phyloP scores from a whole-genome alignment of 495 filamentous ascomycete species.

The Penicillium antarcticum region DNA sequence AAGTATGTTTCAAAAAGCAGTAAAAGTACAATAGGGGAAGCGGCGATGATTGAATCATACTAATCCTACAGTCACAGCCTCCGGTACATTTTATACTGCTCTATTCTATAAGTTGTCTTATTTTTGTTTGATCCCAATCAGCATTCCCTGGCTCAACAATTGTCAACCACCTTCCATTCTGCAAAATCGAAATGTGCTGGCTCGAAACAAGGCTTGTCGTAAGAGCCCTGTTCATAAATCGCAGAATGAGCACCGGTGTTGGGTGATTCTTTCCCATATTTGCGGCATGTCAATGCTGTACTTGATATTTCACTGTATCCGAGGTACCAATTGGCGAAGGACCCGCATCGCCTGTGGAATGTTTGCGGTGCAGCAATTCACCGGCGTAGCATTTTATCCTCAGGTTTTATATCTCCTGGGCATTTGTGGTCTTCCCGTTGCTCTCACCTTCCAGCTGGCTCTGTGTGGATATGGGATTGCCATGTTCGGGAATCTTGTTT shows the following conservation, averaged over 20 bases:
- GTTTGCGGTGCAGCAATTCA: conserved; percentile 8
- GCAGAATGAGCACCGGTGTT: conserved; percentile 8
- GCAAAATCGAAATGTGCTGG: conserved; percentile 2
- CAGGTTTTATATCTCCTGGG: conserved; percentile 9
- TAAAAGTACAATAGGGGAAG: no score
- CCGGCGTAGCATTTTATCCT: conserved; percentile 7
- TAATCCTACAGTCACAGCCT: no score
- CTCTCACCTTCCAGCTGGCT: conserved; percentile 4
- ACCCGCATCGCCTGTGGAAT: conserved; percentile 10
- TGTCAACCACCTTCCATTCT: neutral
- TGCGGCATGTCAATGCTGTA: conserved; percentile 3
- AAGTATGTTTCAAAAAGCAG: no score
- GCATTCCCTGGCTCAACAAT: neutral
- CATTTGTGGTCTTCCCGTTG: neutral
- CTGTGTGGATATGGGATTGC: conserved; percentile 4
- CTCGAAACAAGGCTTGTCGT: conserved; percentile 3
- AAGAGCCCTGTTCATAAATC: conserved; percentile 2
- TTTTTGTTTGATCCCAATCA: no score
- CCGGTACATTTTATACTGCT: no score
- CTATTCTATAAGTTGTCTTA: no score
- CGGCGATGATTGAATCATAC: no score
- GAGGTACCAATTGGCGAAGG: conserved; percentile 3
- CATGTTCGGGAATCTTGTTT: conserved; percentile 7
- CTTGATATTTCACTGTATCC: conserved; percentile 5
- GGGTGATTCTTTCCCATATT: conserved; percentile 1